Evolutionary conservation across 768 basidiomycete species (phyloP).

Genomic region (Suillus subaureus): DNA sequence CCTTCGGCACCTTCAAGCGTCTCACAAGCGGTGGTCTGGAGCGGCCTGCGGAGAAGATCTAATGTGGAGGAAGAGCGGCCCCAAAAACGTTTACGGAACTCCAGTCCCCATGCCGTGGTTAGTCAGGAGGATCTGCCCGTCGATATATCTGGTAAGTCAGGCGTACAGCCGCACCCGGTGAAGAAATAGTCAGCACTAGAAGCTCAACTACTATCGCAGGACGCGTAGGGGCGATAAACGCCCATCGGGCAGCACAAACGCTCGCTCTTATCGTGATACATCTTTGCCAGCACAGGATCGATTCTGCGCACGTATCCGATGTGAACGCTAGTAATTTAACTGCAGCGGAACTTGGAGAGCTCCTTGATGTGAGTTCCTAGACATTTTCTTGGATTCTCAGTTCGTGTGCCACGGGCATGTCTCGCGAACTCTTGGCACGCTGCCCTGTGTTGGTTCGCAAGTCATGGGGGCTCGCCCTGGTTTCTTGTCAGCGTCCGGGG

Average conservation of each 20-base stretch:
- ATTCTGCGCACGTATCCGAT: conserved; percentile 5
- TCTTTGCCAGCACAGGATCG: conserved; percentile 28
- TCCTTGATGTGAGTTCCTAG: conserved; percentile 34
- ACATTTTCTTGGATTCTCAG: neutral
- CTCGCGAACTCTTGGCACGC: neutral
- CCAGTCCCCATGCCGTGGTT: conserved; percentile 18
- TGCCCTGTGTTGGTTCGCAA: neutral
- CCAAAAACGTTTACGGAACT: conserved; percentile 28
- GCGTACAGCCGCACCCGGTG: neutral
- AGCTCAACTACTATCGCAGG: neutral
- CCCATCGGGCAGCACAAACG: conserved; percentile 19
- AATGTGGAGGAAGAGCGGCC: conserved; percentile 30
- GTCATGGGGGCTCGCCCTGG: neutral
- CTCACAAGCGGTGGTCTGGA: conserved; percentile 12
- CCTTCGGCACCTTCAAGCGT: conserved; percentile 1
- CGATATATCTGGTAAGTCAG: conserved; percentile 18
- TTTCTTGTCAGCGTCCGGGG: neutral
- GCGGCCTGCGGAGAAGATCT: conserved; percentile 15
- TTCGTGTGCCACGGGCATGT: neutral
- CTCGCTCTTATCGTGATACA: conserved; percentile 26
- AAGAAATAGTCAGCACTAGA: neutral
- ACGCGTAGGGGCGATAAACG: conserved; percentile 2
- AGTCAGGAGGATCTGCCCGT: conserved; percentile 8
- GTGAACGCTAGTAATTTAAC: conserved; percentile 22
- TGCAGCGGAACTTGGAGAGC: conserved; percentile 32